These are phyloP conservation scores for Geotrichum citri-aurantii DNA, from an alignment of 1,139 yeast species.

Conservation along the genomic window DNA sequence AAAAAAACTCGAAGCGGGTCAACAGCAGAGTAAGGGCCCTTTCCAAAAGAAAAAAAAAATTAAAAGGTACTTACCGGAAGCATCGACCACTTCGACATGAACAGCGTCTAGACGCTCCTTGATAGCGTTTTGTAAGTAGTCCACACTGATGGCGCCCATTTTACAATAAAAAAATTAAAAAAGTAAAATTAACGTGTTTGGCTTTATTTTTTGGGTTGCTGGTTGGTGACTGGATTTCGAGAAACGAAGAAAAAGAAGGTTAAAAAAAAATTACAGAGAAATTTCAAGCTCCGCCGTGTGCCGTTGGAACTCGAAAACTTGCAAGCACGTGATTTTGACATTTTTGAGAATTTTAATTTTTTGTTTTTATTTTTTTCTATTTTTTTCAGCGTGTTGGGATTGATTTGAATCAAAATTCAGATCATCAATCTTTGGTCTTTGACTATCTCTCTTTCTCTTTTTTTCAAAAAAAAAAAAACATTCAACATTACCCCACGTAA, in stretches of 20 bases:
- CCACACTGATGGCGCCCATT: conserved; percentile 21
- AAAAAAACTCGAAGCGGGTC: too few species aligned
- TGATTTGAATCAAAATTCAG: too few species aligned
- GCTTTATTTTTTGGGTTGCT: too few species aligned
- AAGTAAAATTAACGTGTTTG: too few species aligned
- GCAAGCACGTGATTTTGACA: background rate
- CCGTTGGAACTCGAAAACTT: too few species aligned
- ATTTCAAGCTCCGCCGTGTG: background rate
- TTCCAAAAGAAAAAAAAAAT: background rate
- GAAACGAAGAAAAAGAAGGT: background rate
- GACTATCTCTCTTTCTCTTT: too few species aligned
- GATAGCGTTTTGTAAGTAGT: conserved; percentile 31
- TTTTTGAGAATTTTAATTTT: background rate
- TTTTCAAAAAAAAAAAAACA: background rate
- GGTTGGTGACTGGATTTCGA: too few species aligned
- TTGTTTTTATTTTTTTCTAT: background rate
- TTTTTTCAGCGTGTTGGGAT: background rate
- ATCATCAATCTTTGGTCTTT: background rate
- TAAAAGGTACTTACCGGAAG: conserved; percentile 32
- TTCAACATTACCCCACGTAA: background rate
- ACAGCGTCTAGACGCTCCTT: conserved; percentile 33
- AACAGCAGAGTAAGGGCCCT: too few species aligned
- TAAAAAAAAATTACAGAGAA: background rate
- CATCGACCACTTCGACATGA: conserved; percentile 37
- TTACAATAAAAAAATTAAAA: background rate